Conservation (phyloP, 2,329 filamentous ascomycete species). For the Neofusicoccum cordaticola region DNA sequence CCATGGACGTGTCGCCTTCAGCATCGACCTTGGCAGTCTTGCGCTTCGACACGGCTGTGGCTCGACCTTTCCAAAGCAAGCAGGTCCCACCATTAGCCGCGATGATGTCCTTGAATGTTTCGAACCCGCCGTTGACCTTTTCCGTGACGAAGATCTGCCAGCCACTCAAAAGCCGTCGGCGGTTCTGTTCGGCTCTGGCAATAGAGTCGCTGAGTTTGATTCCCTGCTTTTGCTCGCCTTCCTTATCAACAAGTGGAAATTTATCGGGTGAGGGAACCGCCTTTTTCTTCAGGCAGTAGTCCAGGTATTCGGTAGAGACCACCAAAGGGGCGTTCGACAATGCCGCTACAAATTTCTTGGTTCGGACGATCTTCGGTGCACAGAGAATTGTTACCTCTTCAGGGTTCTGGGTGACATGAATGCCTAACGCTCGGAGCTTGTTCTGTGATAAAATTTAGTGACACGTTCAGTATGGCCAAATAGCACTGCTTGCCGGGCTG, state of each 20-base stretch:
- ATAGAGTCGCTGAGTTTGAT: slow-evolving; percentile 69
- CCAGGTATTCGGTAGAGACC: slow-evolving; percentile 75
- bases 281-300: slow-evolving; percentile 68
- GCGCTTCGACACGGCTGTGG: slow-evolving; percentile 54
- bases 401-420: slow-evolving; percentile 74
- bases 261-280: slow-evolving; percentile 62
- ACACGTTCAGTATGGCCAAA: not conserved
- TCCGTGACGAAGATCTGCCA: slow-evolving; percentile 83
- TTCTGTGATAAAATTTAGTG: slow-evolving; percentile 49
- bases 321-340: slow-evolving; percentile 77
- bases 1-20: slow-evolving; percentile 34
- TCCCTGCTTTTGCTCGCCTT: slow-evolving; percentile 68
- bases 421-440: slow-evolving; percentile 78
- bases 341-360: slow-evolving; percentile 88
- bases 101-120: slow-evolving; percentile 82
- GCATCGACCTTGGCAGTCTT: slow-evolving; percentile 22
- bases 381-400: slow-evolving; percentile 80
- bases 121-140: slow-evolving; percentile 73
- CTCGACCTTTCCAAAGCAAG: slow-evolving; percentile 70
- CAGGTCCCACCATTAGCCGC: slow-evolving; percentile 86
- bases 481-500: slow-evolving; percentile 34
- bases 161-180: slow-evolving; percentile 69
- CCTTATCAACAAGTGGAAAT: slow-evolving; percentile 67
- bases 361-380: slow-evolving; percentile 82
- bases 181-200: slow-evolving; percentile 69